phyloP scores from a whole-genome alignment of 2,329 filamentous ascomycete species.

The Xenoacremonium recifei region DNA sequence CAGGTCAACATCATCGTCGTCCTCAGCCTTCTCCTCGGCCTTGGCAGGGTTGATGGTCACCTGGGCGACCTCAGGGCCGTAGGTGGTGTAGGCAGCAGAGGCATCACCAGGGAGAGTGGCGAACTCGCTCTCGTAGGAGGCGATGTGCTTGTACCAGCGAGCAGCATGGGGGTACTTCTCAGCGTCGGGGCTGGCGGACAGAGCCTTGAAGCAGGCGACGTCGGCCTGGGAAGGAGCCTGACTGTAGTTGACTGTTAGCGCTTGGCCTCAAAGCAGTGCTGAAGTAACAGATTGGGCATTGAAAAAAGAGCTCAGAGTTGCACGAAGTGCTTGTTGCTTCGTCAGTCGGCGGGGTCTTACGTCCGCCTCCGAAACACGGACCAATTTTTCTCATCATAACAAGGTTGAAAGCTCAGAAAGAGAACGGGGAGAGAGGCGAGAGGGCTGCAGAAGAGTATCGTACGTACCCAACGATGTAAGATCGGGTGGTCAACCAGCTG shows the following conservation, averaged over 20 bases:
- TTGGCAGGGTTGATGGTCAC: constrained; percentile 83
- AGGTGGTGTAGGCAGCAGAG: constrained; percentile 82
- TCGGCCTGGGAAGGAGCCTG: constrained; percentile 82
- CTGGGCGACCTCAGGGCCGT: constrained; percentile 81
- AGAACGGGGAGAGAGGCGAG: background rate
- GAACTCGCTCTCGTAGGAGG: constrained; percentile 91
- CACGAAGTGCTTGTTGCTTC: constrained; percentile 70
- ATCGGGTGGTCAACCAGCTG: constrained; percentile 71
- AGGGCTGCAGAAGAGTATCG: background rate
- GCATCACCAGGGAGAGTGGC: constrained; percentile 86
- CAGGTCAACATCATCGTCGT: constrained; percentile 65
- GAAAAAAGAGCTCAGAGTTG: constrained; percentile 63
- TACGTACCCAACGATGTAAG: constrained; percentile 81
- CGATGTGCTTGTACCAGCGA: constrained; percentile 99
- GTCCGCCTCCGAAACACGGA: constrained; percentile 92
- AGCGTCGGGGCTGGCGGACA: constrained; percentile 72
- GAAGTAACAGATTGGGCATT: constrained; percentile 7
- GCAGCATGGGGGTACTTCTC: constrained; percentile 90
- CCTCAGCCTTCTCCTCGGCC: constrained; percentile 45
- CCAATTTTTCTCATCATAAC: constrained; percentile 79
- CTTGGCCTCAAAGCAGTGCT: constrained; percentile 4
- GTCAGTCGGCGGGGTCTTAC: constrained; percentile 86
- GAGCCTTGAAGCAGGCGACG: constrained; percentile 90
- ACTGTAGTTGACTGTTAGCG: constrained; percentile 15
- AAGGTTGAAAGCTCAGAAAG: constrained; percentile 3